Conservation (phyloP, 2,329 filamentous ascomycete genomes). For the Exophiala bonariae region DNA sequence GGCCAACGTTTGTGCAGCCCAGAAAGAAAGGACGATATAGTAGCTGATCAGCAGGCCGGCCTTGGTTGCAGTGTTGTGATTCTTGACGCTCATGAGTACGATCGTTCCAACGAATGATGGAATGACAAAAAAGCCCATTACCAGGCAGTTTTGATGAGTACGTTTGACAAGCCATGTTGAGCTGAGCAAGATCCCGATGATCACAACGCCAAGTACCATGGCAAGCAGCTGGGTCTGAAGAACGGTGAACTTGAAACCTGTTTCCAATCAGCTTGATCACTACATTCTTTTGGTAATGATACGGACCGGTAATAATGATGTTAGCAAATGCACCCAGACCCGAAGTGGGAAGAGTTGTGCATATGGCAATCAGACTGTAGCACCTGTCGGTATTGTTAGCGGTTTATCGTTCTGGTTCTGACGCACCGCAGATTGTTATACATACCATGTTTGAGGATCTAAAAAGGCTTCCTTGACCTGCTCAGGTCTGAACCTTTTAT, state of each 20-base stretch:
- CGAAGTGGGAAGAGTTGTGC: constrained; percentile 71
- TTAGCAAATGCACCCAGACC: constrained; percentile 73
- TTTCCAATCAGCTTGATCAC: constrained; percentile 45
- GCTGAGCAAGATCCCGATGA: constrained; percentile 67
- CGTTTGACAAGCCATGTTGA: constrained; percentile 69
- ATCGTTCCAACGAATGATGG: constrained; percentile 73
- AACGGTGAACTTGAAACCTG: constrained; percentile 63
- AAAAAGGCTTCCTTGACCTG: constrained; percentile 58
- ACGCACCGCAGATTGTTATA: not conserved
- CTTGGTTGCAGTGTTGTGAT: constrained; percentile 58
- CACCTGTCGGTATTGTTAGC: constrained; percentile 32
- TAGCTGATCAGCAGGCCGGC: constrained; percentile 70
- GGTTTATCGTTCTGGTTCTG: too few species aligned
- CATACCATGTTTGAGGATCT: constrained; percentile 65
- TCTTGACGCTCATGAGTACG: constrained; percentile 67
- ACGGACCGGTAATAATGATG: constrained; percentile 32
- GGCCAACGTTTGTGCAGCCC: constrained; percentile 68
- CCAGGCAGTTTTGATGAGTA: constrained; percentile 66
- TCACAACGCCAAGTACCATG: constrained; percentile 74
- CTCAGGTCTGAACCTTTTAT: constrained; percentile 53
- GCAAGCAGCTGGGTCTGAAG: constrained; percentile 71
- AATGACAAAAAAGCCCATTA: constrained; percentile 66
- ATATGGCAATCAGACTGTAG: constrained; percentile 65
- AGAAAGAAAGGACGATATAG: constrained; percentile 77
- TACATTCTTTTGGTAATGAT: constrained; percentile 41